Evolutionary conservation across 225 moss, liverwort and hornwort genomes (phyloP).

Genomic region (Bryoerythrophyllum caledonicum): DNA sequence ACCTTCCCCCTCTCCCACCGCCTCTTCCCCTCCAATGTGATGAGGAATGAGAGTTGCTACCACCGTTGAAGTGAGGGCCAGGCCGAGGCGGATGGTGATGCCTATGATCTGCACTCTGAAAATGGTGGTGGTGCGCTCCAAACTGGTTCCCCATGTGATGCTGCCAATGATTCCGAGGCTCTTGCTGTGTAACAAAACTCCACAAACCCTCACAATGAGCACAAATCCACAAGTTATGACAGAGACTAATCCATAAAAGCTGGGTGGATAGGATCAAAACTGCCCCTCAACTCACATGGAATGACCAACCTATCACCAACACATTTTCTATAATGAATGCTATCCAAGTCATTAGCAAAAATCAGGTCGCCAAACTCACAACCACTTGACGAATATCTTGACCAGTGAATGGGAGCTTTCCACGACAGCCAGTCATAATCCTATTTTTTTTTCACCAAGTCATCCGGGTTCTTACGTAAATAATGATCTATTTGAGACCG

Average conservation of each 20-base stretch:
- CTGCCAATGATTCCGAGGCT: conserved; percentile 12
- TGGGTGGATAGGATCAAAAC: too few species aligned
- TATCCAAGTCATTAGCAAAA: too few species aligned
- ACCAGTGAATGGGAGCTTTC: too few species aligned
- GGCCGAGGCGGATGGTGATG: neutral
- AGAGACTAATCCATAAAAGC: neutral
- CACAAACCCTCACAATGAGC: conserved; percentile 4
- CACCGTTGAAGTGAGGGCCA: neutral
- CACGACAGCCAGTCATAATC: too few species aligned
- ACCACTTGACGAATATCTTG: too few species aligned
- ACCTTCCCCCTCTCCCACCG: neutral
- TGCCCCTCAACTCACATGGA: too few species aligned
- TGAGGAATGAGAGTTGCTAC: neutral
- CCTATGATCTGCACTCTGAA: neutral
- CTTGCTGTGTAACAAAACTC: conserved; percentile 20
- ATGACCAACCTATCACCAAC: too few species aligned
- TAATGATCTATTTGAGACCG: too few species aligned
- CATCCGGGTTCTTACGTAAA: too few species aligned
- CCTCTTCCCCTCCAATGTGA: conserved; percentile 17
- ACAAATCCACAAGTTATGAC: neutral
- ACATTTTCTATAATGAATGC: too few species aligned
- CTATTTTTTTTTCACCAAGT: too few species aligned
- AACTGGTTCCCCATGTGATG: conserved; percentile 11
- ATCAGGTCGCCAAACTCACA: too few species aligned
- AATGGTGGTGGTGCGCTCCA: neutral